Conservation (phyloP, 1,139 yeast genomes). For the Trichomonascaceae sp. region DNA sequence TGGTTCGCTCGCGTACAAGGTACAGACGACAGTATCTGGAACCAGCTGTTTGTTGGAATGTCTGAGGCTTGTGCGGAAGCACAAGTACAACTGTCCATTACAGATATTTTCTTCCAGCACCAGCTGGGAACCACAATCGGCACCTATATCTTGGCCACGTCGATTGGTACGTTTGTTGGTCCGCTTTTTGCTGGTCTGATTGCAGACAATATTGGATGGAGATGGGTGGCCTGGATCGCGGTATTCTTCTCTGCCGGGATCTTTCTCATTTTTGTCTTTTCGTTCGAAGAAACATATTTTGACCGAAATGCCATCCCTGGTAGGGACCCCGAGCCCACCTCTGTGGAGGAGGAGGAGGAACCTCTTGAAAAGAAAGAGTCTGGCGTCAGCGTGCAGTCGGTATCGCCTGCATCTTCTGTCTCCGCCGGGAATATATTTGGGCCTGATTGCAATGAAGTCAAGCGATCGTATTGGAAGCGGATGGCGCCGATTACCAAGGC, state of each 20-base stretch:
- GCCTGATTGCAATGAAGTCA: conserved; percentile 10
- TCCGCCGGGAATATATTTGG: conserved; percentile 2
- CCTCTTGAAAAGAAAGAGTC: background rate
- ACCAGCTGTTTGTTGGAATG: conserved; percentile 71
- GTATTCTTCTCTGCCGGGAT: conserved; percentile 56
- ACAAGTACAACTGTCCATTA: conserved; percentile 65
- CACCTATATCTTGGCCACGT: conserved; percentile 63
- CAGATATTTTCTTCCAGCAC: conserved; percentile 70
- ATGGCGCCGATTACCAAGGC: conserved; percentile 57
- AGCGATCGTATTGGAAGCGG: conserved; percentile 39
- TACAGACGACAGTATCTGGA: conserved; percentile 64
- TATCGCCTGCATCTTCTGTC: conserved; percentile 2
- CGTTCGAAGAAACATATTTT: conserved; percentile 67
- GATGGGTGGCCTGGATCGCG: conserved; percentile 82
- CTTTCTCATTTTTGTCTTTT: conserved; percentile 40
- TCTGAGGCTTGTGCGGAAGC: conserved; percentile 83
- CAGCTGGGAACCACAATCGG: conserved; percentile 68
- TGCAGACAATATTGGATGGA: conserved; percentile 44
- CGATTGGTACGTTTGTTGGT: conserved; percentile 71
- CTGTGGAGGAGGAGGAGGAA: conserved; percentile 1
- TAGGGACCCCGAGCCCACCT: conserved; percentile 3
- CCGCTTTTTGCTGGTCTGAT: conserved; percentile 71
- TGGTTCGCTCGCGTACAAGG: conserved; percentile 56
- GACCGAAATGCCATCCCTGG: conserved; percentile 32
- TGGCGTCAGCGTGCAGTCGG: background rate